Evolutionary conservation across 257 asterid genomes (phyloP).

Genomic region (Schizonepeta tenuifolia): DNA sequence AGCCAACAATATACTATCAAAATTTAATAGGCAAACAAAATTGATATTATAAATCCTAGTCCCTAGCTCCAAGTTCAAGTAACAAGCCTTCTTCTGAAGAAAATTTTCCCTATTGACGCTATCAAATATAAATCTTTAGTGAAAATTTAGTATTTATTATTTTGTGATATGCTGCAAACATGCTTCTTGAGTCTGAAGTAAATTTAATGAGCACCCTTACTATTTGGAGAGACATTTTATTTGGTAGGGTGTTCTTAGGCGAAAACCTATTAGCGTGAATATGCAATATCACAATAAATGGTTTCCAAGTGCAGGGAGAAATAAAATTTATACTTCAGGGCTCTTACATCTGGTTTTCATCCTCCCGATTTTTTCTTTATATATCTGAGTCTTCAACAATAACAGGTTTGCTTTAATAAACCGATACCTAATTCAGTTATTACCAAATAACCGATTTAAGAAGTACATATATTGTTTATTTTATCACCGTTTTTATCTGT

Average conservation of each 20-base stretch:
- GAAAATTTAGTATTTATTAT: neutral
- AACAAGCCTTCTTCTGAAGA: neutral
- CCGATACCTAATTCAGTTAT: no score
- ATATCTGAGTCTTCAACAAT: no score
- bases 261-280: neutral
- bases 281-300: no score
- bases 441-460: no score
- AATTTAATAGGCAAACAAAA: conserved; percentile 4
- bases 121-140: neutral
- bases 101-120: neutral
- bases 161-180: neutral
- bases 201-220: conserved; percentile 3
- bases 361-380: no score
- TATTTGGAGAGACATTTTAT: neutral
- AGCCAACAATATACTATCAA: neutral
- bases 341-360: no score
- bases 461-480: no score
- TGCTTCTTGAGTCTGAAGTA: neutral
- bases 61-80: conserved; percentile 9
- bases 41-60: conserved; percentile 4
- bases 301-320: no score
- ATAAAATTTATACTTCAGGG: no score
- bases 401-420: no score
- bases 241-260: neutral
- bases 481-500: no score